Evolutionary conservation across 2,329 filamentous ascomycete species (phyloP), one percentile per base, ranked within the genome.

Genomic region (Laburnicola sp.): DNA sequence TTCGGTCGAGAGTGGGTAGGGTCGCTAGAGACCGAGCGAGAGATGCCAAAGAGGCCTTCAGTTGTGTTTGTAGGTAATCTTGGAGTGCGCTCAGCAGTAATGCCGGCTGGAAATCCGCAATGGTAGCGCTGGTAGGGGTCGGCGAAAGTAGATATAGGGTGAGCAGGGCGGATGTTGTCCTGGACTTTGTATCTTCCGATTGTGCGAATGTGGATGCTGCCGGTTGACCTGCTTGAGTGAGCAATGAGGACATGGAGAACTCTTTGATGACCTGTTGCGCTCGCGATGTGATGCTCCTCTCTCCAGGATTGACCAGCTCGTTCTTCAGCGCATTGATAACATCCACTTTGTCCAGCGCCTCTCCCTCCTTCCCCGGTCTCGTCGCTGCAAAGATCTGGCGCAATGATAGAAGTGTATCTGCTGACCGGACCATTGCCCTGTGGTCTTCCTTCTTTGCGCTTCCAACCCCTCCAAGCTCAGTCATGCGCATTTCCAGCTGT

Each of bases 401-500:
- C 35, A 97, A 74, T 9, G 84, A 87, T 5, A 97, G 70, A 6
- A 97, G 77, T 0, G 89, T 92, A 67, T 91, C 85, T 0, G 89
- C 85, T 44, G 90, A 94, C 37, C 90, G 82, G n/a, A 96, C 84
- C 64, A 97, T 81, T 1, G 89, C 87, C 37, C 85, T 80, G 62
- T 92, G 86, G 58, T 94, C 89, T 60, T 91, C 87, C 56, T 83
- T 85, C 50, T 76, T 80, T 26, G 66, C 53, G 53, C 76, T 70
- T 46, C 77, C 64, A 25, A 75, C 71, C 2, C 78, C 75, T 2
- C 78, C 80, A 4, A 89, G 77, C 71, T 96, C 91, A 0, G 83
- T 78, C 66, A 95, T 82, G 70, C 96, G 89, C n/a, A 88, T 82
- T 69, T 97, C 91, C 8, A 99, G 81, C 75, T 96, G 91, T 38